These are phyloP conservation scores for Tinospora cordifolia DNA, from an alignment of 164 flowering plant species.

Conservation along the genomic window DNA sequence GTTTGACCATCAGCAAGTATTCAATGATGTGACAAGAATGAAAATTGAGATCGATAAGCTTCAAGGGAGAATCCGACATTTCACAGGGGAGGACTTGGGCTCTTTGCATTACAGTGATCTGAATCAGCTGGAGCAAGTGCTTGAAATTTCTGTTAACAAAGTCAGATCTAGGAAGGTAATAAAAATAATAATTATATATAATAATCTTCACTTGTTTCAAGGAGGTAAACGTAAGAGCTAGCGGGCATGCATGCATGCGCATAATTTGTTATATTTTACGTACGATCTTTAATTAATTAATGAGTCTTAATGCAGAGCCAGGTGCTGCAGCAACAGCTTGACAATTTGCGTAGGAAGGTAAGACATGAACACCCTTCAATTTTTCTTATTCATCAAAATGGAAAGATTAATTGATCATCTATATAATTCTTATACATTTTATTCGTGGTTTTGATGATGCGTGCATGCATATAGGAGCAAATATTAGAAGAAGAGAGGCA, in stretches of 20 bases:
- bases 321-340: constrained; percentile 37
- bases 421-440: too few relatives aligned
- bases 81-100: constrained; percentile 31
- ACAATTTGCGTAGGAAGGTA: constrained; percentile 41
- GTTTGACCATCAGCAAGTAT: constrained; percentile 19
- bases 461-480: constrained; percentile 27
- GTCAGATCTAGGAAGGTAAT: constrained; percentile 42
- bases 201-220: neutral
- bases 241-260: too few relatives aligned
- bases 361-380: neutral
- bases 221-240: too few relatives aligned
- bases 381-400: neutral
- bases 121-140: constrained; percentile 32
- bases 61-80: constrained; percentile 29
- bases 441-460: neutral
- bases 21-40: constrained; percentile 29
- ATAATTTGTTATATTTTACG: neutral
- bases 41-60: constrained; percentile 33
- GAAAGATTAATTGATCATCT: too few relatives aligned
- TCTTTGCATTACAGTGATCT: constrained; percentile 24
- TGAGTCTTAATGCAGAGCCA: constrained; percentile 21
- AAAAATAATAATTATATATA: too few relatives aligned
- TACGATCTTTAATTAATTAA: neutral
- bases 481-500: constrained; percentile 38
- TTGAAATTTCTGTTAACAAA: constrained; percentile 29